Percentiles rank a stretch among this genome's conserved stretches.
Conservation (phyloP, 2,329 filamentous ascomycete species). For the Cladobotryum protrusum region DNA sequence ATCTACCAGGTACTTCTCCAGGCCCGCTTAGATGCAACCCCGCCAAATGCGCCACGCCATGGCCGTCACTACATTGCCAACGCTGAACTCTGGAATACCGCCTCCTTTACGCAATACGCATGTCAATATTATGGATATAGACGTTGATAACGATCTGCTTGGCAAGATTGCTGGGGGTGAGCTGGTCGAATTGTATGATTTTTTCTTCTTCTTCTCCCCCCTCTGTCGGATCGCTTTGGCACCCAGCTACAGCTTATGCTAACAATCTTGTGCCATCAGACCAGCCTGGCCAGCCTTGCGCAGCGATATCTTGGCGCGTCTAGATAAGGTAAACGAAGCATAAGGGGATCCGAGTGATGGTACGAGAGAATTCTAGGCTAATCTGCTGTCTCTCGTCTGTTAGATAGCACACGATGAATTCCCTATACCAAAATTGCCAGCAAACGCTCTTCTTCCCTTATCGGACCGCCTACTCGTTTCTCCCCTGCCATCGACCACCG, state of each 20-base stretch:
- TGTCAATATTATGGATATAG: conserved; percentile 45
- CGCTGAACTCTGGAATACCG: not conserved
- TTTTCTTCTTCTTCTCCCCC: not conserved
- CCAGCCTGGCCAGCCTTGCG: conserved; percentile 64
- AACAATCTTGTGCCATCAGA: conserved; percentile 36
- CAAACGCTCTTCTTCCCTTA: conserved; percentile 34
- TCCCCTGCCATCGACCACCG: conserved; percentile 39
- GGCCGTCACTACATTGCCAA: not conserved
- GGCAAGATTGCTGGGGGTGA: conserved; percentile 44
- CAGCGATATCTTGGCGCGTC: conserved; percentile 56
- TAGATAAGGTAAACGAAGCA: conserved; percentile 46
- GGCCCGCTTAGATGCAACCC: conserved; percentile 25
- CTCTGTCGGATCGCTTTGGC: not conserved
- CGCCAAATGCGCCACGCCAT: conserved; percentile 11
- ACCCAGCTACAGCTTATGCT: conserved; percentile 1
- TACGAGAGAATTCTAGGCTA: not conserved
- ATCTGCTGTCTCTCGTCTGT: not conserved
- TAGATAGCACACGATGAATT: conserved; percentile 74
- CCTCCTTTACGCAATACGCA: conserved; percentile 4
- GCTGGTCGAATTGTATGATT: conserved; percentile 49
- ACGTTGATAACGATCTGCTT: conserved; percentile 46
- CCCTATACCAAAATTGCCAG: conserved; percentile 57
- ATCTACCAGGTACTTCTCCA: conserved; percentile 17
- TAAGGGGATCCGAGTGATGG: not conserved
- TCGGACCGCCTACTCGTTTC: conserved; percentile 38